Conservation (phyloP, 1,284 basidiomycete species). For the Ceratobasidium sp. region DNA sequence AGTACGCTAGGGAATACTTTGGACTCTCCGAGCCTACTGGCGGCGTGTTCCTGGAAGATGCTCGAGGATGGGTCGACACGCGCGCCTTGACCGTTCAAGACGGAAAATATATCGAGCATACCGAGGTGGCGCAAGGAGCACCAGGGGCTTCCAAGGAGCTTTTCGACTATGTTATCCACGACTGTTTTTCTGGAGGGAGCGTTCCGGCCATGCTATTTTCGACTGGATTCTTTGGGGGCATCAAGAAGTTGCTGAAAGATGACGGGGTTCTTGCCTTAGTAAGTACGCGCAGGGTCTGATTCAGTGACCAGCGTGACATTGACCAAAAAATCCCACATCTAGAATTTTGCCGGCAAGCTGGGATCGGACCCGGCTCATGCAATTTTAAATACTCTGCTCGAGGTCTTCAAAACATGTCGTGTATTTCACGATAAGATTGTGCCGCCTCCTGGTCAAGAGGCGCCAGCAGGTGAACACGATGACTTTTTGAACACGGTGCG, state of each 20-base stretch:
- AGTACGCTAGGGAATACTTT: conserved; percentile 83
- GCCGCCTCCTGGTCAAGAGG: conserved; percentile 51
- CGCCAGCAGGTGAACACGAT: conserved; percentile 61
- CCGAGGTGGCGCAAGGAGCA: not conserved
- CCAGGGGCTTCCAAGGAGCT: conserved; percentile 36
- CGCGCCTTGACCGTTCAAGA: conserved; percentile 53
- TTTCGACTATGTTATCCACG: conserved; percentile 88
- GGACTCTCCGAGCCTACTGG: conserved; percentile 72
- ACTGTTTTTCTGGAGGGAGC: conserved; percentile 90
- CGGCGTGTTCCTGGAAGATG: conserved; percentile 78
- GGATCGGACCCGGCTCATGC: conserved; percentile 72
- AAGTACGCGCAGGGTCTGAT: conserved; percentile 30
- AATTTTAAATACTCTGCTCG: conserved; percentile 74
- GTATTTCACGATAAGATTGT: conserved; percentile 78
- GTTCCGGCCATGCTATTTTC: conserved; percentile 88
- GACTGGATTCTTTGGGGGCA: conserved; percentile 79
- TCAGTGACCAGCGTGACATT: conserved; percentile 28
- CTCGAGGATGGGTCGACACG: conserved; percentile 70
- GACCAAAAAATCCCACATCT: conserved; percentile 12
- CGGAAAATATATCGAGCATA: conserved; percentile 29
- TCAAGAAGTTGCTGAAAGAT: conserved; percentile 72
- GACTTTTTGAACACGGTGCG: conserved; percentile 82
- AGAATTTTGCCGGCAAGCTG: conserved; percentile 81
- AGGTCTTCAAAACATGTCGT: conserved; percentile 79
- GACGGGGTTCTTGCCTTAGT: conserved; percentile 86